Conservation (phyloP, 495 filamentous ascomycete genomes). For the Lasiosphaeria ovina region DNA sequence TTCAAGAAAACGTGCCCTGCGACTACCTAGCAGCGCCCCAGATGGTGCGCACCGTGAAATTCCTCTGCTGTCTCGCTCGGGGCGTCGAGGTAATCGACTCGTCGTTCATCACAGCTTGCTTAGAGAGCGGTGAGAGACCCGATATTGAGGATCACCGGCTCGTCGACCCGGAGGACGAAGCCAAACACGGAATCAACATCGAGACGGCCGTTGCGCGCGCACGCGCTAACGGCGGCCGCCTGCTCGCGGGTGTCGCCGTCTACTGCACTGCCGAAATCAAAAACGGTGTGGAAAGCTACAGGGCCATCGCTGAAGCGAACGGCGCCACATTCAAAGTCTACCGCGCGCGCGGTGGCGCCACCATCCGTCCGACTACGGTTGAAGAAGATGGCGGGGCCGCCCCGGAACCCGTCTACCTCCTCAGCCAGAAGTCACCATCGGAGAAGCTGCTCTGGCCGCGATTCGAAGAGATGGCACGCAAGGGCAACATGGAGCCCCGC, state of each 20-base stretch:
- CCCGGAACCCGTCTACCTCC: constrained; percentile 72
- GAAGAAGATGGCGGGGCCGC: constrained; percentile 55
- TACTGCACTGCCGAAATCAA: constrained; percentile 76
- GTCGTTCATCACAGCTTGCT: constrained; percentile 74
- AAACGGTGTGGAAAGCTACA: constrained; percentile 79
- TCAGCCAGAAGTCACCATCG: constrained; percentile 59
- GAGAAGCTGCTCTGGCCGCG: constrained; percentile 76
- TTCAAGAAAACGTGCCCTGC: constrained; percentile 68
- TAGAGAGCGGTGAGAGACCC: constrained; percentile 56
- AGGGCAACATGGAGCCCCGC: constrained; percentile 66
- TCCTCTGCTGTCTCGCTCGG: constrained; percentile 78
- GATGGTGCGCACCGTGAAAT: constrained; percentile 87
- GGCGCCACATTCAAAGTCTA: constrained; percentile 81
- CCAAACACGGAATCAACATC: constrained; percentile 65
- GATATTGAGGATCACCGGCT: constrained; percentile 62
- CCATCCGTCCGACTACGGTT: constrained; percentile 53
- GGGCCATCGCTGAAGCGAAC: constrained; percentile 81
- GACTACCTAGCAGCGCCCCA: constrained; percentile 85
- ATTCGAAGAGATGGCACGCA: constrained; percentile 73
- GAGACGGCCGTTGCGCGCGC: constrained; percentile 64
- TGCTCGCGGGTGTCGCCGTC: constrained; percentile 69
- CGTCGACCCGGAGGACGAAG: constrained; percentile 67
- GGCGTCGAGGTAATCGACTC: constrained; percentile 71
- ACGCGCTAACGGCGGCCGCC: constrained; percentile 67
- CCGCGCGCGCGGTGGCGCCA: constrained; percentile 63